A percentile compares a stretch with the other conserved stretches of the same genome.
phyloP scores from a whole-genome alignment of 768 basidiomycete species.

The Lactarius indigo region DNA sequence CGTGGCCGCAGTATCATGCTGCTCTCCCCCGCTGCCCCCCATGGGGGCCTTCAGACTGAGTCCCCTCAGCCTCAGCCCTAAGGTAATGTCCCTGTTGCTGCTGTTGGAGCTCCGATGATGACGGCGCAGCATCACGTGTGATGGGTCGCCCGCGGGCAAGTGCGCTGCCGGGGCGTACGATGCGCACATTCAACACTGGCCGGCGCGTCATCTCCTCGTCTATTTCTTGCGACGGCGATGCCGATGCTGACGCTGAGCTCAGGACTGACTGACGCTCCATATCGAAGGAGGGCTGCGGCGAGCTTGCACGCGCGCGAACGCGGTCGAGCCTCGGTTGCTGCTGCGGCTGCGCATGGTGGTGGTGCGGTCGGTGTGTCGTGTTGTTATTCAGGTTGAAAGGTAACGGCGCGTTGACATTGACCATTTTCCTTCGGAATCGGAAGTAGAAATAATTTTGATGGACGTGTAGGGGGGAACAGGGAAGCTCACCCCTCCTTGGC shows the following conservation, averaged over 20 bases:
- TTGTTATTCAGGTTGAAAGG: conserved; percentile 60
- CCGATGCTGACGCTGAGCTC: conserved; percentile 32
- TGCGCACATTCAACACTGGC: conserved; percentile 32
- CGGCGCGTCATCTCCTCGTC: conserved; percentile 30
- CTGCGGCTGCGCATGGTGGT: conserved; percentile 18
- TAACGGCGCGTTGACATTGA: conserved; percentile 56
- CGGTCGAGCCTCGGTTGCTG: neutral
- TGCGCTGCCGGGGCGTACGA: conserved; percentile 29
- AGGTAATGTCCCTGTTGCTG: neutral
- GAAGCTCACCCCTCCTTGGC: conserved; percentile 53
- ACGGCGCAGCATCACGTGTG: conserved; percentile 7
- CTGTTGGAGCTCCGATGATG: neutral
- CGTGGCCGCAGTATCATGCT: neutral
- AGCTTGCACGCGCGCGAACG: conserved; percentile 28
- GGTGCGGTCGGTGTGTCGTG: neutral
- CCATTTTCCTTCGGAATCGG: conserved; percentile 54
- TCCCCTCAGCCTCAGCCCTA: neutral
- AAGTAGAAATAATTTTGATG: neutral
- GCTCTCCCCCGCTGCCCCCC: neutral
- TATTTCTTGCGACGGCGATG: conserved; percentile 32
- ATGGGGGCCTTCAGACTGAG: neutral
- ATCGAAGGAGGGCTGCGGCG: conserved; percentile 30
- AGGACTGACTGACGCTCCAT: conserved; percentile 30
- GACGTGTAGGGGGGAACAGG: neutral
- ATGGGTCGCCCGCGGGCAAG: conserved; percentile 24